A percentile compares a stretch with the other conserved stretches of the same genome.
Evolutionary conservation across 2,329 filamentous ascomycete genomes (phyloP).

Genomic region (Harringtonia lauricola): DNA sequence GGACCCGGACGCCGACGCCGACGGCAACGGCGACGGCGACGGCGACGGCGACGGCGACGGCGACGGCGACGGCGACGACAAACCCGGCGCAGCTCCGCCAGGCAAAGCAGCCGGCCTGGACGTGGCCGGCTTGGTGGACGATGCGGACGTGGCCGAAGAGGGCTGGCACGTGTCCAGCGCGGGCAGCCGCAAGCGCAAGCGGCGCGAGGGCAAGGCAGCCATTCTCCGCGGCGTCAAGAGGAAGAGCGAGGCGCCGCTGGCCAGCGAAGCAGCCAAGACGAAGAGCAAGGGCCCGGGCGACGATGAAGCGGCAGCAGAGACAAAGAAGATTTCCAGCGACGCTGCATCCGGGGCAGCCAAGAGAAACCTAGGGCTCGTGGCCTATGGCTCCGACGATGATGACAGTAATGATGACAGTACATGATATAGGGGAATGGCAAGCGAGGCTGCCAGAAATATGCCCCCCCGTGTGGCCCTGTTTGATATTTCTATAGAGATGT

Average conservation of each 20-base stretch:
- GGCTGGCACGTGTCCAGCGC: conserved; percentile 7
- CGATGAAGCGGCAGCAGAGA: background rate
- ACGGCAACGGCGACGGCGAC: conserved; percentile 4
- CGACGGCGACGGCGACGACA: no score
- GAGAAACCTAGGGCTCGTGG: conserved; percentile 30
- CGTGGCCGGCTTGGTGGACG: conserved; percentile 3
- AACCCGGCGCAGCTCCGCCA: no score
- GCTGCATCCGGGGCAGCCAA: background rate
- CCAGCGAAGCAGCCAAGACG: background rate
- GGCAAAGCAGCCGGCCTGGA: no score
- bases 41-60: no score
- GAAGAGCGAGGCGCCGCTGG: conserved; percentile 1
- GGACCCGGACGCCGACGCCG: conserved; percentile 3
- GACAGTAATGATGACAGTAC: conserved; percentile 18
- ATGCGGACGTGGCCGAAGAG: conserved; percentile 12
- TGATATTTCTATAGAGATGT: no score
- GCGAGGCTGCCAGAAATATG: no score
- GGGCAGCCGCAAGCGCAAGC: conserved; percentile 11
- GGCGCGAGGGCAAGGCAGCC: conserved; percentile 6
- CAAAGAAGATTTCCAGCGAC: background rate
- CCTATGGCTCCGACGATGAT: conserved; percentile 46
- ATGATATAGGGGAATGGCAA: no score
- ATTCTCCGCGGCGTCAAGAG: conserved; percentile 12
- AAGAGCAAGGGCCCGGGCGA: conserved; percentile 16
- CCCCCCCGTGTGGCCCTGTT: no score